Evolutionary conservation across 768 basidiomycete species (phyloP).

Genomic region (Peribolospora kevripleyi): DNA sequence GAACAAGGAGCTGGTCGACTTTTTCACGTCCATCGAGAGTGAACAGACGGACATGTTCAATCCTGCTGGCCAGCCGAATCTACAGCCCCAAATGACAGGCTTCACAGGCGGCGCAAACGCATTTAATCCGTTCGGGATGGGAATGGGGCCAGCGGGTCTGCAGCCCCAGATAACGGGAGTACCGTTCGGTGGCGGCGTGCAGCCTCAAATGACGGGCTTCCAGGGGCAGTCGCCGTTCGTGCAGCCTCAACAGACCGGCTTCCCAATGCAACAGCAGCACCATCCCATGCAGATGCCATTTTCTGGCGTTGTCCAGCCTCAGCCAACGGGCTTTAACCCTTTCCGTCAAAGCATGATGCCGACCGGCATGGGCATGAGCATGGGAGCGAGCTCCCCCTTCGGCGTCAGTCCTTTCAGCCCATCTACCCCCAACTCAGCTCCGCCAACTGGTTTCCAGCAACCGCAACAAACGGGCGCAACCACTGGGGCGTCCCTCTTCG

Average conservation of each 20-base stretch:
- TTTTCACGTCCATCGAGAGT: slow-evolving; percentile 69
- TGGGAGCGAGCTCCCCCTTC: slow-evolving; percentile 2
- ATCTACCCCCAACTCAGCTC: neutral
- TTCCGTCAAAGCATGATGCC: slow-evolving; percentile 22
- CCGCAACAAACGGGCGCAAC: neutral
- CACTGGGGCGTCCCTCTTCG: slow-evolving; percentile 5
- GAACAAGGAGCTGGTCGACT: slow-evolving; percentile 42
- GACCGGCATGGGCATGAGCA: neutral
- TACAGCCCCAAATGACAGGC: slow-evolving; percentile 14
- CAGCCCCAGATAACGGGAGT: slow-evolving; percentile 8
- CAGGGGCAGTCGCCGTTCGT: slow-evolving; percentile 28
- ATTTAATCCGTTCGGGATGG: neutral
- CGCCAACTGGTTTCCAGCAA: neutral
- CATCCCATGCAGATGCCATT: slow-evolving; percentile 13
- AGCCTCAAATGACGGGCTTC: slow-evolving; percentile 20
- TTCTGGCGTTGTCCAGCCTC: slow-evolving; percentile 25
- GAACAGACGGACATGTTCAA: slow-evolving; percentile 50
- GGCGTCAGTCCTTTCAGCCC: slow-evolving; percentile 1
- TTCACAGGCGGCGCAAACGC: neutral
- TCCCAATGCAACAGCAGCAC: slow-evolving; percentile 13
- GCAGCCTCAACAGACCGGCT: slow-evolving; percentile 31
- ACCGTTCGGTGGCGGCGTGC: neutral
- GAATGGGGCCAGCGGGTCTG: neutral
- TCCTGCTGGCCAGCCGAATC: slow-evolving; percentile 23
- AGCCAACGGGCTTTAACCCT: slow-evolving; percentile 23